phyloP scores from a whole-genome alignment of 805 yeast genomes.

The Candida morakotiae region DNA sequence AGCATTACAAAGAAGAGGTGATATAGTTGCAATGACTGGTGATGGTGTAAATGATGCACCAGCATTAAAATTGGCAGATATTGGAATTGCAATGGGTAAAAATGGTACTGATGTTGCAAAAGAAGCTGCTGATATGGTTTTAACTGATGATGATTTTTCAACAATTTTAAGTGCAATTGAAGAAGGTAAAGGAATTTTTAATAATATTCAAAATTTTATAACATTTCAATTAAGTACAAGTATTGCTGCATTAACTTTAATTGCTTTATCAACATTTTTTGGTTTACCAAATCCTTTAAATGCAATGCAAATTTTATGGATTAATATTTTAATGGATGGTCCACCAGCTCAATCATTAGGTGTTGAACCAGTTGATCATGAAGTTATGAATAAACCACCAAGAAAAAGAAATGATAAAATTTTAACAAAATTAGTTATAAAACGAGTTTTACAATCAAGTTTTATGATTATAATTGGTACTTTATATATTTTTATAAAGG shows the following conservation, averaged over 20 bases:
- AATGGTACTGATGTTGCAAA: slow-evolving; percentile 98
- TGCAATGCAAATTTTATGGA: slow-evolving; percentile 98
- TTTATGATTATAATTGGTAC: slow-evolving; percentile 79
- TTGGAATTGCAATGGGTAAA: slow-evolving; percentile 90
- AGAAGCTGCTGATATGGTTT: slow-evolving; percentile 97
- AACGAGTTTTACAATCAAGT: slow-evolving; percentile 75
- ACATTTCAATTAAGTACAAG: slow-evolving; percentile 95
- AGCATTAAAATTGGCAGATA: slow-evolving; percentile 93
- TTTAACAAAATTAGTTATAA: slow-evolving; percentile 63
- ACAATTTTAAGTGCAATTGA: slow-evolving; percentile 91
- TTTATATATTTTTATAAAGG: slow-evolving; percentile 76
- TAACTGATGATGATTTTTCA: slow-evolving; percentile 94
- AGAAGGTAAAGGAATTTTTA: slow-evolving; percentile 96
- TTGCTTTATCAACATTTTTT: slow-evolving; percentile 83
- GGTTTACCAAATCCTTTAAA: slow-evolving; percentile 91
- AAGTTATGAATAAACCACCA: slow-evolving; percentile 95
- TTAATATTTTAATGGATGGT: slow-evolving; percentile 96
- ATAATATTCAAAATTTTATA: slow-evolving; percentile 89
- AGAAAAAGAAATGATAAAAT: slow-evolving; percentile 84
- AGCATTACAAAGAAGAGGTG: slow-evolving; percentile 87
- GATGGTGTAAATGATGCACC: slow-evolving; percentile 99
- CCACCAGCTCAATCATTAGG: slow-evolving; percentile 98
- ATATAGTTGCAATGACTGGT: slow-evolving; percentile 98
- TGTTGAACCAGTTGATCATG: slow-evolving; percentile 95
- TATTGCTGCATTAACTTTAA: slow-evolving; percentile 87